Conservation (phyloP, 83 land plant genomes). For the Picea engelmannii region DNA sequence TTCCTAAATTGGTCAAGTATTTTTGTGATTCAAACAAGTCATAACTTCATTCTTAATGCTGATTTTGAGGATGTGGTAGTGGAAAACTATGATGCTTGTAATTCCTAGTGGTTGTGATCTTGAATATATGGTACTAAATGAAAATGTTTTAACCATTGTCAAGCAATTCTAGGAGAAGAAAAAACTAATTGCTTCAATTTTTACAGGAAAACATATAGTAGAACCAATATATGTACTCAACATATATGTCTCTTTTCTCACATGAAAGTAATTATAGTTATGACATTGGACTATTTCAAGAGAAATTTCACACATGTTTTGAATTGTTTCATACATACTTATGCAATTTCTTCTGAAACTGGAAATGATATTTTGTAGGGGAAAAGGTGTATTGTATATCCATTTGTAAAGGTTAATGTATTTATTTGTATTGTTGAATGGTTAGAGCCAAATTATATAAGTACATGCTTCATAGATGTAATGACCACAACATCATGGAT, state of each 20-base stretch:
- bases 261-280: background rate
- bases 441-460: constrained; percentile 89
- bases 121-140: constrained; percentile 82
- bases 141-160: constrained; percentile 66
- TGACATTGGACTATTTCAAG: background rate
- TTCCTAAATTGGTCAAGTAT: constrained; percentile 52
- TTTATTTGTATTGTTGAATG: constrained; percentile 75
- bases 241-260: constrained; percentile 37
- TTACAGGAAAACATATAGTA: constrained; percentile 95
- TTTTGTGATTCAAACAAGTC: constrained; percentile 60
- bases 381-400: constrained; percentile 91
- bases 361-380: constrained; percentile 51
- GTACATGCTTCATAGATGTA: constrained; percentile 88
- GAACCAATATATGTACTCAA: constrained; percentile 91
- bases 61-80: constrained; percentile 57
- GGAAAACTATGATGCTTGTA: constrained; percentile 77
- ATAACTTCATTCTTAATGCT: constrained; percentile 73
- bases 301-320: background rate
- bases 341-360: background rate
- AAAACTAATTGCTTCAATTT: constrained; percentile 96
- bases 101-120: constrained; percentile 98
- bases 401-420: constrained; percentile 88
- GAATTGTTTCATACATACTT: background rate
- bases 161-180: constrained; percentile 55
- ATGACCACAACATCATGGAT: constrained; percentile 99